Base-by-base conservation (phyloP, 2,329 filamentous ascomycete species). In the Fusarium sublunatum region DNA sequence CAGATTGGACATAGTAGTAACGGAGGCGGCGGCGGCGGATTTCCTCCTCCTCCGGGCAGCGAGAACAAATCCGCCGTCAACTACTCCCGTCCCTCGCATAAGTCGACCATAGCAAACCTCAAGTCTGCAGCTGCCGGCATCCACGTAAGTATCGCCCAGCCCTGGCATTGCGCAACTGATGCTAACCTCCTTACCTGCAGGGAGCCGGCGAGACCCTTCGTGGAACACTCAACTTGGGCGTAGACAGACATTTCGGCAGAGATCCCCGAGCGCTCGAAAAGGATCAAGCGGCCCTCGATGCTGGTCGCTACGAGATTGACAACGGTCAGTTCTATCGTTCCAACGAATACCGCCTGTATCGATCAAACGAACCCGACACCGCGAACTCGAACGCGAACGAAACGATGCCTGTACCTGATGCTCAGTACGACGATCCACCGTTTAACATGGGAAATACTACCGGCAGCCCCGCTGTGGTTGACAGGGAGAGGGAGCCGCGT, bases 171-270 rank as follows among this genome's bases (percentile, higher is more conserved):
- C n/a, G 1, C 7, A 6, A 35, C 13, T 7, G 3, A 55, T n/a
- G 2, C 41, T 58, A 6, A 56, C n/a, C 10, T 5, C 8, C n/a
- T n/a, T 1, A 13, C 11, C n/a, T 28, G 3, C 6, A 70, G 68
- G 68, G 68, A 11, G 68, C 68, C 8, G 65, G 68, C 5, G 68
- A 70, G 36, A 67, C 68, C 8, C 65, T 70, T 3, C 68, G 68
- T 1, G 68, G 68, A 11, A 70, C 68, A n/a, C 47, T 70, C 24
- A 70, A 70, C 49, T 61, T 63, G 4, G 67, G 41, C 19, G 60
- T 70, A 2, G 67, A 70, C 40, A 64, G 45, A 39, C 60, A 52
- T 6, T 56, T 70, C 10, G 68, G 68, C 5, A 47, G 49, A 3
- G 48, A 39, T 1, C n/a, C 46, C 0, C 35, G 53, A 8, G 60